A percentile compares a stretch with the other conserved stretches of the same genome.
These are phyloP conservation scores for Diaporthe caulivora DNA, from an alignment of 2,329 filamentous ascomycete species.

Conservation along the genomic window DNA sequence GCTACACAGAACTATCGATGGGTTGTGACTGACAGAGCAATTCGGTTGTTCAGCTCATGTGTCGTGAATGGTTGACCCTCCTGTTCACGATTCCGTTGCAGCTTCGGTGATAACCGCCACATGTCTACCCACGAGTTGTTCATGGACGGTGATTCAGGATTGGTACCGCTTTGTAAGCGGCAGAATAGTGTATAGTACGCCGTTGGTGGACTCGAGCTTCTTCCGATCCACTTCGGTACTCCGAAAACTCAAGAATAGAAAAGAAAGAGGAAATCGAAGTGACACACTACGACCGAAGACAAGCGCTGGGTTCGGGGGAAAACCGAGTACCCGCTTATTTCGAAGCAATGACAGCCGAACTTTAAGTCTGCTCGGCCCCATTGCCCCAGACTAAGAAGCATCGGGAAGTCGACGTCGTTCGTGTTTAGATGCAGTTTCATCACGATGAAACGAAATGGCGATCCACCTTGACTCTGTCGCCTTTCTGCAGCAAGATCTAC, in stretches of 20 bases:
- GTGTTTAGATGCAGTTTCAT: constrained; percentile 2
- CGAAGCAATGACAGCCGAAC: neutral
- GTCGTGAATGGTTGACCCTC: neutral
- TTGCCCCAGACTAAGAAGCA: neutral
- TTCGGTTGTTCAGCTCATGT: neutral
- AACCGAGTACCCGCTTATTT: neutral
- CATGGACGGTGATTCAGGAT: too few relatives aligned
- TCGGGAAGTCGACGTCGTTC: neutral
- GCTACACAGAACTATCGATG: neutral
- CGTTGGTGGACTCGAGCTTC: too few relatives aligned
- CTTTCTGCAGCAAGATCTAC: neutral
- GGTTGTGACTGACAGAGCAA: neutral
- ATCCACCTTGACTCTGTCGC: neutral
- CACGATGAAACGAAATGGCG: neutral
- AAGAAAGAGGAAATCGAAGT: too few relatives aligned
- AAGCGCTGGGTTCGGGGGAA: neutral
- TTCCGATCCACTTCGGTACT: too few relatives aligned
- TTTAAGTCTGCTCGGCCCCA: neutral
- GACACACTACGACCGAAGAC: neutral
- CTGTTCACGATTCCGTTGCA: neutral
- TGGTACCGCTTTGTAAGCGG: too few relatives aligned
- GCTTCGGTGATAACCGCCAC: neutral
- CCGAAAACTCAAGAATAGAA: neutral
- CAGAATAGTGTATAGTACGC: too few relatives aligned
- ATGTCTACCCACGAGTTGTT: neutral